phyloP scores from a whole-genome alignment of 1,139 yeast species.

The Maudiozyma humilis region DNA sequence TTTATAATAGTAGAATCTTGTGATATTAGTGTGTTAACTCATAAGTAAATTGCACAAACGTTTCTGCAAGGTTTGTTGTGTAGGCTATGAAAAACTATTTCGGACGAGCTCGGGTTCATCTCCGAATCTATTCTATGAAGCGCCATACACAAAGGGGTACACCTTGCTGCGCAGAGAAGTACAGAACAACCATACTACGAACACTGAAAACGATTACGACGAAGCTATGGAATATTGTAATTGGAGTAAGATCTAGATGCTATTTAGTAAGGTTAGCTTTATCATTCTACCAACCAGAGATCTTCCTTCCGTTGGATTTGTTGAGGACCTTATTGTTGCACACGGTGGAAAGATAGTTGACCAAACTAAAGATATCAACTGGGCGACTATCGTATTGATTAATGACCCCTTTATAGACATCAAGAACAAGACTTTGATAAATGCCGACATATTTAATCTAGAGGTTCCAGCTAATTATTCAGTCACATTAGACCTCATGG shows the following conservation, averaged over 20 bases:
- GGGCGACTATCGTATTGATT: slow-evolving; percentile 14
- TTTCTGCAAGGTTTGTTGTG: too few relatives aligned
- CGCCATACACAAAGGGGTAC: too few relatives aligned
- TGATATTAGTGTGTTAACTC: too few relatives aligned
- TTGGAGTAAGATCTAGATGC: slow-evolving; percentile 4
- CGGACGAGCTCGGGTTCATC: too few relatives aligned
- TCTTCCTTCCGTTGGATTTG: slow-evolving; percentile 12
- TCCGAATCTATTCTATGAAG: too few relatives aligned
- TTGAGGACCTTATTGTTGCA: slow-evolving; percentile 13
- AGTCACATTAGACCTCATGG: slow-evolving; percentile 12
- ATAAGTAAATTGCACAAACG: too few relatives aligned
- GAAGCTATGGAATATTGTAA: not conserved
- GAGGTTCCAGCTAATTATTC: slow-evolving; percentile 15
- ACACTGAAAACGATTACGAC: not conserved
- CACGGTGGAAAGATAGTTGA: slow-evolving; percentile 34
- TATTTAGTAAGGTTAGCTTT: slow-evolving; percentile 17
- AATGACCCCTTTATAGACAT: slow-evolving; percentile 21
- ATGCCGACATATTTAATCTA: slow-evolving; percentile 13
- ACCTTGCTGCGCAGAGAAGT: too few relatives aligned
- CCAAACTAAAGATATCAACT: slow-evolving; percentile 10
- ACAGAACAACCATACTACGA: too few relatives aligned
- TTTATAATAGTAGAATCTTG: not conserved
- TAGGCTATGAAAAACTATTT: too few relatives aligned
- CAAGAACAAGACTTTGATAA: slow-evolving; percentile 3
- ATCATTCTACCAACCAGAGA: slow-evolving; percentile 21